These are phyloP conservation scores for Trametes cinnabarina DNA, from an alignment of 768 basidiomycete species.

Conservation along the genomic window DNA sequence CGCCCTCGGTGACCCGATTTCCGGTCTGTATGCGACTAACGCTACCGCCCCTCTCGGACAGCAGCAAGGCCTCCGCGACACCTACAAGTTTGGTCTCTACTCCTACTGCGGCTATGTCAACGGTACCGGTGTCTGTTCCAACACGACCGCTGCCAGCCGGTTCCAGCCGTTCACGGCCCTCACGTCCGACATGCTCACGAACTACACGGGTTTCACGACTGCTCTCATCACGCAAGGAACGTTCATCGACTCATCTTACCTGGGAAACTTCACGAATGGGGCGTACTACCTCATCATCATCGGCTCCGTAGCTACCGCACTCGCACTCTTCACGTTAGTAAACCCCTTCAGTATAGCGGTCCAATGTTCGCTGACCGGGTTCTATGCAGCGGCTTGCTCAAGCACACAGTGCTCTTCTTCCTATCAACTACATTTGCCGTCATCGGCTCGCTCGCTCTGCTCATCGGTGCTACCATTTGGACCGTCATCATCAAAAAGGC, in stretches of 20 bases:
- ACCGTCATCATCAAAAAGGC: conserved; percentile 69
- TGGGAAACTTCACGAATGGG: conserved; percentile 60
- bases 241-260: conserved; percentile 58
- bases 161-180: conserved; percentile 67
- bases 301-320: conserved; percentile 62
- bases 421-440: conserved; percentile 62
- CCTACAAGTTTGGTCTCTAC: conserved; percentile 81
- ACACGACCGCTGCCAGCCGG: conserved; percentile 52
- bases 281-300: conserved; percentile 77
- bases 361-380: conserved; percentile 3
- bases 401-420: conserved; percentile 64
- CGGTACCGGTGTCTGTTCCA: conserved; percentile 61
- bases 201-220: conserved; percentile 57
- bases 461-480: conserved; percentile 76
- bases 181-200: conserved; percentile 62
- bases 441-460: conserved; percentile 56
- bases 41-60: conserved; percentile 57
- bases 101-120: conserved; percentile 74
- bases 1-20: conserved; percentile 55
- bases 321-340: conserved; percentile 67
- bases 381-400: conserved; percentile 56
- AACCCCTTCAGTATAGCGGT: neutral
- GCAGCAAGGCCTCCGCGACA: conserved; percentile 59
- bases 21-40: conserved; percentile 65
- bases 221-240: conserved; percentile 50